A percentile compares a stretch with the other conserved stretches of the same genome.
Evolutionary conservation across 805 yeast genomes (phyloP).

Genomic region (Candida odintsovae): DNA sequence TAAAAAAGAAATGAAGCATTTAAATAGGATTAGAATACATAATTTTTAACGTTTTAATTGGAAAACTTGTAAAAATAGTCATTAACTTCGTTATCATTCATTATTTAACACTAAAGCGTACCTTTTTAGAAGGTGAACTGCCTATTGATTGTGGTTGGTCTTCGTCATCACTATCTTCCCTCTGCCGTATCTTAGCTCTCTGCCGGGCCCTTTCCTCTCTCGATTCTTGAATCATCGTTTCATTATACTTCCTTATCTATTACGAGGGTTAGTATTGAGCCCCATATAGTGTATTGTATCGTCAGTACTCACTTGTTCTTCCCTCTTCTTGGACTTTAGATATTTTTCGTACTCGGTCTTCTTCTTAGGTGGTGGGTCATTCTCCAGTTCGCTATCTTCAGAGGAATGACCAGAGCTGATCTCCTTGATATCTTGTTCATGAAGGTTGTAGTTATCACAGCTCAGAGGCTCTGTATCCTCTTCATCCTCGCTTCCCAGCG

Average conservation of each 20-base stretch:
- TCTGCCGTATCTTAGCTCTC: conserved; percentile 7
- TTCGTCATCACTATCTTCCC: conserved; percentile 1
- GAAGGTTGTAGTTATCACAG: background rate
- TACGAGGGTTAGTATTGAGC: background rate
- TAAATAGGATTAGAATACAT: background rate
- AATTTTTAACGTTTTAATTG: background rate
- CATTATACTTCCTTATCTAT: conserved; percentile 10
- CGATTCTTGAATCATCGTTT: conserved; percentile 5
- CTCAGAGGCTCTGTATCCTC: background rate
- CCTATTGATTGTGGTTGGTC: background rate
- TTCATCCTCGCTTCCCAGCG: background rate
- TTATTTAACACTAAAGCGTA: conserved; percentile 3
- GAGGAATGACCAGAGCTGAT: background rate
- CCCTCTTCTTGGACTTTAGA: conserved; percentile 14
- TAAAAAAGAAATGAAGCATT: conserved; percentile 40
- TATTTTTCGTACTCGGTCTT: conserved; percentile 14
- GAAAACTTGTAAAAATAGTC: no score
- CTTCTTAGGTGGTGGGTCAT: conserved; percentile 15
- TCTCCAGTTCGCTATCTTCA: background rate
- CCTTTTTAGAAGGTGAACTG: conserved; percentile 9
- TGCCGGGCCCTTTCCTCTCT: conserved; percentile 6
- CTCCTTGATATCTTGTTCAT: background rate
- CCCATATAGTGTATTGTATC: background rate
- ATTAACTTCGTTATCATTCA: background rate
- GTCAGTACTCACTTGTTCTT: conserved; percentile 12